Base-by-base conservation (phyloP, 768 basidiomycete species). In the Mycena galericulata region DNA sequence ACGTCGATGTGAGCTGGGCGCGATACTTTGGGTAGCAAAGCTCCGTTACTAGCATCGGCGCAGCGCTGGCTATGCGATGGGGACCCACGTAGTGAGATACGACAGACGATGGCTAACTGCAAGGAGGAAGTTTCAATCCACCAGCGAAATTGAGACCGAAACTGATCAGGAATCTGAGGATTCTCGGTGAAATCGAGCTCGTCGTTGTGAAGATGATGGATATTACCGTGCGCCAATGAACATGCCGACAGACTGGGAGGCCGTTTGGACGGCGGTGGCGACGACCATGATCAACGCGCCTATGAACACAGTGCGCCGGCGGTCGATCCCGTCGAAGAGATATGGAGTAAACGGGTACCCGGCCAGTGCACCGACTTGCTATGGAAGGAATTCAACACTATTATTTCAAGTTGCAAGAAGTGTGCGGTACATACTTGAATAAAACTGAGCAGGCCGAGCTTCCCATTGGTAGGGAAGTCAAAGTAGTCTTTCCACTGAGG, bases 21-120 rank as follows among this genome's bases (percentile, higher is more conserved):
- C 95, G 93, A 78, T 96, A 91, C 18, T 86, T 82, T 11, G 94
- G 95, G 77, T 95, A 95, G 1, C 94, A 85, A 22, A 96, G 79
- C 79, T 96, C 95, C 49, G 93, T 90, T 64, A 96, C 89, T 80
- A 96, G 79, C 84, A 95, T 86, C 11, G 95, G 93, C 15, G 94
- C 93, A 50, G 93, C 89, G 72, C 88, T 90, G 22, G 87, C 88
- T 85, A 75, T 68, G 74, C 20, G 14, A 50, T 27, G 24, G 68
- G 26, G 29, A 92, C 58, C 38, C 53, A 34, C n/a, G 29, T 5
- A 60, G 22, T 36, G 56, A 22, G 69, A 27, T n/a, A n/a, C n/a
- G n/a, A n/a, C n/a, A 14, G 34, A 36, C 14, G 14, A 36, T 14
- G 34, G 34, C 14, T 36, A 14, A 36, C 14, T n/a, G 4, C 82